Evolutionary conservation across 306 rosid species (phyloP).

Genomic region (Pueraria montana): DNA sequence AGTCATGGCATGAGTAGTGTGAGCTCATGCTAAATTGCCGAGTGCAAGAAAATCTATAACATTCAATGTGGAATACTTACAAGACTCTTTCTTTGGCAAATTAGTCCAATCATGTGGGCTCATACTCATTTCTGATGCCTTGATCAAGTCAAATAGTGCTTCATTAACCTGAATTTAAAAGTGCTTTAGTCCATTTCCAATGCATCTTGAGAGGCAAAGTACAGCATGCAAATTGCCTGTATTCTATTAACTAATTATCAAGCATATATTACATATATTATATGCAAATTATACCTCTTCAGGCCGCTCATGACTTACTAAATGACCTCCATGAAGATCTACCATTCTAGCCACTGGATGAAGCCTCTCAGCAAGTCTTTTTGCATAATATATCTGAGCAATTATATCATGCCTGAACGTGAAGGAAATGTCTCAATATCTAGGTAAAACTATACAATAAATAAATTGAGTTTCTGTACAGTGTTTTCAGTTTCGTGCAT

Average conservation of each 20-base stretch:
- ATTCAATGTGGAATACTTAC: conserved; percentile 55
- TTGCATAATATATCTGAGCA: conserved; percentile 83
- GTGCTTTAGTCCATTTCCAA: conserved; percentile 36
- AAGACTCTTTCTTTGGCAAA: conserved; percentile 61
- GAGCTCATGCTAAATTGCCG: conserved; percentile 40
- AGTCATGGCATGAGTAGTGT: conserved; percentile 46
- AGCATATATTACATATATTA: neutral
- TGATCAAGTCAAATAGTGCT: conserved; percentile 79
- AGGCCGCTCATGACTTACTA: conserved; percentile 91
- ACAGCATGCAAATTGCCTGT: conserved; percentile 23
- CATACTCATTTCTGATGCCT: conserved; percentile 71
- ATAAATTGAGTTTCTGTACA: neutral
- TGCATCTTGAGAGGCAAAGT: conserved; percentile 29
- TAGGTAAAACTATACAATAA: conserved; percentile 29
- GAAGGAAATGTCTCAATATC: conserved; percentile 40
- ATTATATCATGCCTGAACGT: conserved; percentile 81
- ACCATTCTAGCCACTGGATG: conserved; percentile 92
- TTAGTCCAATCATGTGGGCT: conserved; percentile 87
- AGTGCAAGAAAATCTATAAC: conserved; percentile 15
- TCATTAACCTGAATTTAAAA: conserved; percentile 78
- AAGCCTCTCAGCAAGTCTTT: conserved; percentile 83
- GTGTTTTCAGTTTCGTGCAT: conserved; percentile 34
- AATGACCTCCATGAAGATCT: conserved; percentile 95
- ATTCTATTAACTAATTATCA: conserved; percentile 14
- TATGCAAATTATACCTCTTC: conserved; percentile 77